Evolutionary conservation across 306 rosid genomes (phyloP), one percentile per base, ranked within the genome.

Genomic region (Vigna mungo): DNA sequence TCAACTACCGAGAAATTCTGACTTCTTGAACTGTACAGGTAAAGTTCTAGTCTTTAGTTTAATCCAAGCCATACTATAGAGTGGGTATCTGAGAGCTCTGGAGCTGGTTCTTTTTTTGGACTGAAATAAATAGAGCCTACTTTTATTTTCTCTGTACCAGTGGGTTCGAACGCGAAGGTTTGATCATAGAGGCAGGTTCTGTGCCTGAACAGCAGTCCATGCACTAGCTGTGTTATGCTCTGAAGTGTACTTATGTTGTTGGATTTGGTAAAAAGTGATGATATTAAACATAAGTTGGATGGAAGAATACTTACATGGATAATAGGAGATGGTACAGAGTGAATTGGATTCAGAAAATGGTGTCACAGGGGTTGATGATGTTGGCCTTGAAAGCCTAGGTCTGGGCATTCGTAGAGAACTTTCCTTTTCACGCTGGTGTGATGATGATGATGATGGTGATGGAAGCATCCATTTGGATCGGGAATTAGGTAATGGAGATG

Each of bases 371-470:
- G 78, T 81, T 49, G 60, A 67, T 32, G 74, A 25, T 52, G 48
- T 77, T 68, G 78, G 61, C 75, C 68, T 78, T 80, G 76, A 79
- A 84, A 81, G 69, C 72, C 78, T 74, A 73, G 86, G 80, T 63
- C 79, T 80, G 6, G 85, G 85, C 72, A 55, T 84, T 77, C 77
- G 81, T 59, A 84, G 94, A 80, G 94, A 85, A 55, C 94, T 82
- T 75, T 94, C 96, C 13, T 92, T 92, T 82, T 90, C 91, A 4
- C 39, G 90, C 61, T 90, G 96, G 97, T 90, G 80, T 54, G 91
- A 36, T 36, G 90, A 91, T 69, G 90, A 91, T 69, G 27, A 25
- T 25, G 27, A 25, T 25, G 27, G 27, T 25, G 84, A 82, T 68
- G 89, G 81, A 78, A 83, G 54, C 41, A 68, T 83, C 63, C 81